Conservation (phyloP, 2,329 filamentous ascomycete genomes). For the Fusarium palustre region DNA sequence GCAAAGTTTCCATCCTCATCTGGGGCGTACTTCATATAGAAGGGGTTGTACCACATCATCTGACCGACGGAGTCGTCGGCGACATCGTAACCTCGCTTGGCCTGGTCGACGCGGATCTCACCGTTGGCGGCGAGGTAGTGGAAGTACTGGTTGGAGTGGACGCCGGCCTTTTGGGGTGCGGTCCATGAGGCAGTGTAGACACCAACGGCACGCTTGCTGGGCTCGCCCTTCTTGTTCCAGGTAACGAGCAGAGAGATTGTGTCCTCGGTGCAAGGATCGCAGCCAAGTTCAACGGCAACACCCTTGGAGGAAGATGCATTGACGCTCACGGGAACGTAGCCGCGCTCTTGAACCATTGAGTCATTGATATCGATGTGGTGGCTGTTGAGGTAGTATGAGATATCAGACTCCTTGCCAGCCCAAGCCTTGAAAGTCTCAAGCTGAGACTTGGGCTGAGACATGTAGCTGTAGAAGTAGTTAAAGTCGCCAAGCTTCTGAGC, state of each 20-base stretch:
- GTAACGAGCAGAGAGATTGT: constrained; percentile 92
- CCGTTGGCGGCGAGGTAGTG: constrained; percentile 89
- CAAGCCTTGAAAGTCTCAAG: constrained; percentile 95
- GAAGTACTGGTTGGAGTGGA: constrained; percentile 98
- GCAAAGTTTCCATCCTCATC: constrained; percentile 96
- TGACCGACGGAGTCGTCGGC: constrained; percentile 80
- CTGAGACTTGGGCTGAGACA: constrained; percentile 92
- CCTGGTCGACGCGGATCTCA: constrained; percentile 91
- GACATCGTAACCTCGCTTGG: constrained; percentile 93
- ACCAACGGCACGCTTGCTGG: constrained; percentile 79
- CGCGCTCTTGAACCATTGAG: constrained; percentile 81
- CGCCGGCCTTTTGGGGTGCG: constrained; percentile 88
- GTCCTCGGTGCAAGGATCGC: constrained; percentile 85
- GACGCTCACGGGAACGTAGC: constrained; percentile 82
- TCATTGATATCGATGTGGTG: constrained; percentile 95
- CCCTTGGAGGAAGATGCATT: constrained; percentile 82
- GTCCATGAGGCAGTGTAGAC: constrained; percentile 97
- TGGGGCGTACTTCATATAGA: constrained; percentile 94
- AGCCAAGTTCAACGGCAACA: constrained; percentile 82
- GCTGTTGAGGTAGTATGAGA: constrained; percentile 95
- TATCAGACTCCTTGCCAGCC: constrained; percentile 92
- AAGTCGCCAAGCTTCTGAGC: constrained; percentile 86
- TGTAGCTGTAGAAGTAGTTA: constrained; percentile 98
- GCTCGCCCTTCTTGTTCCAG: constrained; percentile 80
- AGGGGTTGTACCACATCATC: constrained; percentile 91